Evolutionary conservation across 2,329 filamentous ascomycete genomes (phyloP).

Genomic region (Aspergillus bombycis): DNA sequence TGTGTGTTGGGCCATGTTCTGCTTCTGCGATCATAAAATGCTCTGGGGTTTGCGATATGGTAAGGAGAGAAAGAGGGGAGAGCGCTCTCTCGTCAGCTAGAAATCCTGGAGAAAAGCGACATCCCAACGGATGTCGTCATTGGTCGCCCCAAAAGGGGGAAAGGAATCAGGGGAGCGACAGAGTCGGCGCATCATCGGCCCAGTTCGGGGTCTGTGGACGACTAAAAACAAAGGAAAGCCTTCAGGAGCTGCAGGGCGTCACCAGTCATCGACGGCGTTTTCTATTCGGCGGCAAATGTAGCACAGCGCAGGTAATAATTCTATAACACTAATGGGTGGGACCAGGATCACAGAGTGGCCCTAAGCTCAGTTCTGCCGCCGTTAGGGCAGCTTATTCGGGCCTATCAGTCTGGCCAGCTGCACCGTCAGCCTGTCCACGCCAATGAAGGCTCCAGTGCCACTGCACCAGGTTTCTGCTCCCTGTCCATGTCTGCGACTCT

Average conservation of each 20-base stretch:
- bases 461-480: not conserved
- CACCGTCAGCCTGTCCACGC: not conserved
- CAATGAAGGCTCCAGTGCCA: not conserved
- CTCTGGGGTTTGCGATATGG: not conserved
- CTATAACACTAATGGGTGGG: slow-evolving; percentile 3
- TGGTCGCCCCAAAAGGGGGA: not conserved
- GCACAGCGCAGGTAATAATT: not conserved
- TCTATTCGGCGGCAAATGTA: not conserved
- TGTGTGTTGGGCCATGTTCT: not conserved
- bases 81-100: not conserved
- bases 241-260: not conserved
- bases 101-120: not conserved
- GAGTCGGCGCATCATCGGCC: not conserved
- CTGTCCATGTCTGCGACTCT: not conserved
- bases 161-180: not conserved
- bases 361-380: not conserved
- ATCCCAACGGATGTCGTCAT: not conserved
- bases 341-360: not conserved
- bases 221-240: slow-evolving; percentile 3
- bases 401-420: not conserved
- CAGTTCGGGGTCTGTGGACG: not conserved
- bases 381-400: not conserved
- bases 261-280: not conserved
- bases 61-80: not conserved
- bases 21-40: not conserved